These are phyloP conservation scores for Dissophora globulifera DNA, from an alignment of 192 early-diverging fungal species.

Conservation along the genomic window DNA sequence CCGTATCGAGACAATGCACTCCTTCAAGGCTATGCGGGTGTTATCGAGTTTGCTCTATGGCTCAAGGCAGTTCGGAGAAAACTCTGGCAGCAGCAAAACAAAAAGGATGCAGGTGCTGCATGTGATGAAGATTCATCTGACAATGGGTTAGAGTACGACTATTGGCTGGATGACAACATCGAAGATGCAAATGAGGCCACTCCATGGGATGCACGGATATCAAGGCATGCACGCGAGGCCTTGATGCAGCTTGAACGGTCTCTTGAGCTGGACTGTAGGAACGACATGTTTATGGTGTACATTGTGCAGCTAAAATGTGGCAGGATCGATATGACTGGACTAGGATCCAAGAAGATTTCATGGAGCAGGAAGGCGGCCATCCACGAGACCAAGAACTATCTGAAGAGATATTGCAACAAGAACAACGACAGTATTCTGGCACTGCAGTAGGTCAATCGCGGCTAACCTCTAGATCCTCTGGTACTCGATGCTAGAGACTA, in stretches of 20 bases:
- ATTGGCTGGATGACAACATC: constrained; percentile 8
- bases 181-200: neutral
- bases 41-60: constrained; percentile 41
- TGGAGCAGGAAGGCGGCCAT: constrained; percentile 7
- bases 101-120: neutral
- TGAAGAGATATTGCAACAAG: constrained; percentile 11
- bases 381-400: constrained; percentile 16
- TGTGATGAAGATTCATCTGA: neutral
- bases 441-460: constrained; percentile 21
- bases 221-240: constrained; percentile 4
- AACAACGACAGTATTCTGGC: constrained; percentile 24
- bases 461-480: no score
- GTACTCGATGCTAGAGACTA: no score
- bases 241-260: constrained; percentile 15
- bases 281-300: constrained; percentile 35
- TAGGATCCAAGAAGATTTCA: neutral
- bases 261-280: constrained; percentile 6
- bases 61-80: neutral
- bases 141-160: no score
- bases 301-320: constrained; percentile 34
- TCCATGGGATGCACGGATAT: neutral
- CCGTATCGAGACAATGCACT: constrained; percentile 33
- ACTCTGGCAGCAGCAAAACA: neutral
- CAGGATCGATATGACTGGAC: constrained; percentile 2
- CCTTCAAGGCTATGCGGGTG: constrained; percentile 23